Percentiles rank a stretch among this genome's conserved stretches.
These are phyloP conservation scores for Zymoseptoria tritici DNA, from an alignment of 2,329 filamentous ascomycete genomes.

Conservation along the genomic window DNA sequence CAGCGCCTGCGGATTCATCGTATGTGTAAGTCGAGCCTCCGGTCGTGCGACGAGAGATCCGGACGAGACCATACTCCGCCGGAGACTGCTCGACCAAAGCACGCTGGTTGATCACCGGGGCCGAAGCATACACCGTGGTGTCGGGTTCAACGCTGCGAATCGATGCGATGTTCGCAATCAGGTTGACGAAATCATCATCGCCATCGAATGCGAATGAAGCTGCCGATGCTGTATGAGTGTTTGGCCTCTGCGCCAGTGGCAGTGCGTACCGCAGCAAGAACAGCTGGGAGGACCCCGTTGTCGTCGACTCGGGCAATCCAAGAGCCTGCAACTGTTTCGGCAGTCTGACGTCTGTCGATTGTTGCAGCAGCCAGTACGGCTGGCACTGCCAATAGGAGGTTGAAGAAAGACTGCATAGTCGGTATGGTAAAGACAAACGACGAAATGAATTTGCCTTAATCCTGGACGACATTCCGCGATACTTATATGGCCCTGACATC, in stretches of 20 bases:
- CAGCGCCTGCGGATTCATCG: constrained; percentile 11
- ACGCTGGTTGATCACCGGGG: constrained; percentile 8
- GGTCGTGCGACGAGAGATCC: constrained; percentile 17
- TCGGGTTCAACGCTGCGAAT: constrained; percentile 37
- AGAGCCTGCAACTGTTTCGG: constrained; percentile 13
- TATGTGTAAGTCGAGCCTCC: constrained; percentile 20
- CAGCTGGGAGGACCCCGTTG: not conserved
- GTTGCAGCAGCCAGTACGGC: constrained; percentile 12
- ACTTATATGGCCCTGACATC: too few relatives aligned
- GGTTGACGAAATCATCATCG: constrained; percentile 26
- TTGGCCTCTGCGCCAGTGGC: constrained; percentile 11
- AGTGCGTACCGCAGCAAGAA: constrained; percentile 4
- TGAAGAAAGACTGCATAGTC: constrained; percentile 5
- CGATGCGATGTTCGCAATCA: constrained; percentile 21
- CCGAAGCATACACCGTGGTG: constrained; percentile 30
- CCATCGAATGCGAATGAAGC: constrained; percentile 33
- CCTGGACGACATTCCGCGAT: too few relatives aligned
- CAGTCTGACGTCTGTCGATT: constrained; percentile 15
- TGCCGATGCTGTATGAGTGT: constrained; percentile 28
- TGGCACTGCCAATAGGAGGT: constrained; percentile 13
- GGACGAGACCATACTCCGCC: constrained; percentile 18
- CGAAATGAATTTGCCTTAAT: too few relatives aligned
- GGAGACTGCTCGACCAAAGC: constrained; percentile 13
- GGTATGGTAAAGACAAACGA: not conserved
- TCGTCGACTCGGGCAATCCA: constrained; percentile 18